Evolutionary conservation across 768 basidiomycete genomes (phyloP).

Genomic region (Megacollybia marginata): DNA sequence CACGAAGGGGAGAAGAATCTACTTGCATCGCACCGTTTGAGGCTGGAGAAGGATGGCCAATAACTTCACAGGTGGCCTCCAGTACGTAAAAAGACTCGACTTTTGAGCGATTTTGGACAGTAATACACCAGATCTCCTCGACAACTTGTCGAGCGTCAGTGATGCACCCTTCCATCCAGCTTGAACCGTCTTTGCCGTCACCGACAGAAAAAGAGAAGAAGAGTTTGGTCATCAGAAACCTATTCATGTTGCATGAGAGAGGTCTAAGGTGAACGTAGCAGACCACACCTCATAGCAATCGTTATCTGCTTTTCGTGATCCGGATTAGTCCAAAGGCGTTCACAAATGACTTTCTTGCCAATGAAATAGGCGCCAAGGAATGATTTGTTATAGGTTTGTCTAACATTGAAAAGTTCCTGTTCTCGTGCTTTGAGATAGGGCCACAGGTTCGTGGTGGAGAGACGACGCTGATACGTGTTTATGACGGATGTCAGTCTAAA

Average conservation of each 20-base stretch:
- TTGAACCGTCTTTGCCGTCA: constrained; percentile 17
- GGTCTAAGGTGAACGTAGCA: no score
- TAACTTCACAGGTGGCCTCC: constrained; percentile 67
- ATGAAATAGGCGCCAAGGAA: constrained; percentile 40
- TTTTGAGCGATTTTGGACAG: constrained; percentile 14
- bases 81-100: constrained; percentile 46
- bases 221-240: constrained; percentile 55
- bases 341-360: constrained; percentile 28
- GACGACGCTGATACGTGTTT: constrained; percentile 22
- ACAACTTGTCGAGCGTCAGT: constrained; percentile 46
- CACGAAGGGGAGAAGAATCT: constrained; percentile 27
- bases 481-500: constrained; percentile 34
- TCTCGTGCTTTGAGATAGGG: constrained; percentile 55
- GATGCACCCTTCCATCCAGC: constrained; percentile 31
- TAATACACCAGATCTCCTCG: constrained; percentile 55
- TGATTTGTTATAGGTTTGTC: constrained; percentile 33
- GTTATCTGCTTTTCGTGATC: constrained; percentile 50
- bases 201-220: constrained; percentile 60
- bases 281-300: constrained; percentile 45
- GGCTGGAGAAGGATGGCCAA: constrained; percentile 31
- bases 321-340: constrained; percentile 50
- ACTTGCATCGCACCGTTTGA: neutral
- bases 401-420: constrained; percentile 31
- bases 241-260: constrained; percentile 17
- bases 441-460: constrained; percentile 59